These are phyloP conservation scores for Gaeumannomyces sp. DNA, from an alignment of 2,329 filamentous ascomycete genomes.

Conservation along the genomic window DNA sequence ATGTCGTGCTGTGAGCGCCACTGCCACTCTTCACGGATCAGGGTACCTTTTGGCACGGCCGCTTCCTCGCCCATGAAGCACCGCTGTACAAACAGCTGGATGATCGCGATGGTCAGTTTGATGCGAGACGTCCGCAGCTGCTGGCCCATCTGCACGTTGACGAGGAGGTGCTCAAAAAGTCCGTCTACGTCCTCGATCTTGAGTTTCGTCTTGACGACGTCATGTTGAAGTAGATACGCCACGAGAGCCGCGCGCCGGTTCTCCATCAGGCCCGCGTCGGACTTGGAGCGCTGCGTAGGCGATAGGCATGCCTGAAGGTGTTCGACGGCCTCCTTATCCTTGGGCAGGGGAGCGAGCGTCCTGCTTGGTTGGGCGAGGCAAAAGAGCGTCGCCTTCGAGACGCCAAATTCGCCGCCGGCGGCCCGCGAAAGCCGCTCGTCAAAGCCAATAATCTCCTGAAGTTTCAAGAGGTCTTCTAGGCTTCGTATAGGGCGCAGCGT, in stretches of 20 bases:
- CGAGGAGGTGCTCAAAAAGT: constrained; percentile 25
- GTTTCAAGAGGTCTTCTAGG: too few relatives aligned
- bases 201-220: neutral
- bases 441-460: too few relatives aligned
- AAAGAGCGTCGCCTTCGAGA: too few relatives aligned
- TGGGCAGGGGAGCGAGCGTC: too few relatives aligned
- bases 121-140: constrained; percentile 23
- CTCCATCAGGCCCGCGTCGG: neutral
- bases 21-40: constrained; percentile 17
- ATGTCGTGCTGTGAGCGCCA: constrained; percentile 22
- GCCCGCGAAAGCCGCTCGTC: too few relatives aligned
- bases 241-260: constrained; percentile 15
- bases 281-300: too few relatives aligned
- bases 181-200: constrained; percentile 18
- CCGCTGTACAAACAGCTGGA: constrained; percentile 26
- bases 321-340: too few relatives aligned
- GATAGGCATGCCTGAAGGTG: too few relatives aligned
- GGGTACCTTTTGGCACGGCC: neutral
- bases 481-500: too few relatives aligned
- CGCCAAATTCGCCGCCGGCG: too few relatives aligned
- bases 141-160: constrained; percentile 26
- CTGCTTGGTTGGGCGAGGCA: too few relatives aligned
- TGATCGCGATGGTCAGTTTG: constrained; percentile 24
- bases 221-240: constrained; percentile 15
- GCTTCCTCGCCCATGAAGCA: constrained; percentile 25